Base-by-base conservation (phyloP, 2,329 filamentous ascomycete genomes). In the Mycocentrospora acerina region DNA sequence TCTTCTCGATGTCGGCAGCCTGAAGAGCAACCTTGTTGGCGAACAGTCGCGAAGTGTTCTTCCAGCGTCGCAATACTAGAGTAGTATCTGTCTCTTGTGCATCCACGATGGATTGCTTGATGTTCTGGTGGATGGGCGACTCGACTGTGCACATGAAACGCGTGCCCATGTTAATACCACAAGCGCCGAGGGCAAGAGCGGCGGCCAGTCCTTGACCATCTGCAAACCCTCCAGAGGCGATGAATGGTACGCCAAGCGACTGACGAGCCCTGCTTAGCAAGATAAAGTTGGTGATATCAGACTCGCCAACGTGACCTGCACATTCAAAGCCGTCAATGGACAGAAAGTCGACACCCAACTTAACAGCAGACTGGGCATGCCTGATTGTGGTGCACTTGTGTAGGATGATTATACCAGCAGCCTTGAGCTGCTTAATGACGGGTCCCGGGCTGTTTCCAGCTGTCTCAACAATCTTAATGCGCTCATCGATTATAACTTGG, bases 321-420 rank as follows among this genome's bases (percentile, higher is more conserved):
- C 93, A 98, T 71, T 98, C 93, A 65, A 98, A 97, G 29, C 93
- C 93, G 65, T 98, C 93, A 57, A 98, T 97, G 53, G 85, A 90
- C 41, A 98, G 73, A 71, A 98, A 97, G 70, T 98, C 93, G 4
- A 96, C 93, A 48, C 93, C 93, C 26, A 97, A 82, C 71, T 95
- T 95, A 42, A 95, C 79, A 32, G 93, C 93, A 51, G 86, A 90
- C 68, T 89, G 81, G 14, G 93, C 93, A 66, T 98, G 93, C 38
- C 90, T 78, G 71, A 98, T 95, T 4, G 89, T 94, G 7, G 93
- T 98, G 76, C 93, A 97, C 74, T 98, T 98, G 80, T 98, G 93
- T 40, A 98, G 75, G 56, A 98, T 83, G 39, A 80, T 91, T 59
- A 81, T 80, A 40, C 82, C 82, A 5, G 84, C 86, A 45, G 79